A percentile compares a stretch with the other conserved stretches of the same genome.
Conservation (phyloP, 1,284 basidiomycete genomes). For the Hemileia vastatrix region DNA sequence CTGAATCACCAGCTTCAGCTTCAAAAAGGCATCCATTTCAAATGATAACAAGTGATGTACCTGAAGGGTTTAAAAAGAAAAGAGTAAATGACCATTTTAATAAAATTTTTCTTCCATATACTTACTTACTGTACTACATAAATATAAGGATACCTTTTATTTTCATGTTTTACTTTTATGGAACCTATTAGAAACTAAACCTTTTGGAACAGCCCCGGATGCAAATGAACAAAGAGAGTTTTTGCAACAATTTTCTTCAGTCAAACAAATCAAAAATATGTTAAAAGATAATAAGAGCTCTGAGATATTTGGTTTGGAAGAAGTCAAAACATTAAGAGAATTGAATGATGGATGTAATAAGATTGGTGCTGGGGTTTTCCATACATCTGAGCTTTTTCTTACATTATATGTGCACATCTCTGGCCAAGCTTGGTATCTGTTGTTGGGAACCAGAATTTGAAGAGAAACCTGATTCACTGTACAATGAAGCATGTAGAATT, state of each 20-base stretch:
- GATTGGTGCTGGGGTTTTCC: background rate
- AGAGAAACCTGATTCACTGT: background rate
- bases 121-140: too few relatives aligned
- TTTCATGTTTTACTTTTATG: background rate
- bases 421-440: slow-evolving; percentile 2
- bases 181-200: background rate
- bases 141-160: background rate
- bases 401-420: background rate
- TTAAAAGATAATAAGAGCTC: background rate
- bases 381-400: background rate
- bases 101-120: background rate
- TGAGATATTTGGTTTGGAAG: background rate
- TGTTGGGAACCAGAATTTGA: background rate
- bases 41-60: too few relatives aligned
- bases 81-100: too few relatives aligned
- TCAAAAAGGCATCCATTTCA: too few relatives aligned
- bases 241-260: background rate
- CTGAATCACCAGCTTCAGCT: too few relatives aligned
- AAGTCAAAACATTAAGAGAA: background rate
- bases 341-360: background rate
- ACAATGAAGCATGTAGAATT: background rate
- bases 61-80: too few relatives aligned
- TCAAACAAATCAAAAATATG: background rate
- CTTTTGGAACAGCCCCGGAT: background rate
- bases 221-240: background rate